These are phyloP conservation scores for Panicum hallii DNA, from an alignment of 202 grass and related monocot species.

Conservation along the genomic window DNA sequence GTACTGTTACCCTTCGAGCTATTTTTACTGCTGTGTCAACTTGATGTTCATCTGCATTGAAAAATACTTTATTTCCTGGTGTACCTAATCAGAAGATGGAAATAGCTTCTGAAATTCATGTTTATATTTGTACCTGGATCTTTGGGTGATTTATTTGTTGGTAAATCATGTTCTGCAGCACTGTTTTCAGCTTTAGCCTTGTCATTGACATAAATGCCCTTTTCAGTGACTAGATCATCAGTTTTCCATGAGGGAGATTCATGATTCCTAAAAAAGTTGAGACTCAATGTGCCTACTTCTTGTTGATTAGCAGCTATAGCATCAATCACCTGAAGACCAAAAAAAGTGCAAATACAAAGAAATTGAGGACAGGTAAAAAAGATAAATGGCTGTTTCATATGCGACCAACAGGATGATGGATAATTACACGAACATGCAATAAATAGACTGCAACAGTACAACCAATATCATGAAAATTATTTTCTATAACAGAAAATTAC, in stretches of 20 bases:
- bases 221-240: slow-evolving; percentile 54
- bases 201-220: slow-evolving; percentile 56
- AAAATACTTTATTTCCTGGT: slow-evolving; percentile 28
- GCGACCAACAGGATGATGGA: slow-evolving; percentile 18
- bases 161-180: slow-evolving; percentile 50
- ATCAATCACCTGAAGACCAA: slow-evolving; percentile 69
- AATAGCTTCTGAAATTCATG: slow-evolving; percentile 25
- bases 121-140: slow-evolving; percentile 55
- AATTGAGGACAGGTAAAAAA: slow-evolving; percentile 17
- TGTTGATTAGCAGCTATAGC: slow-evolving; percentile 74
- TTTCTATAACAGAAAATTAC: not conserved
- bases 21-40: slow-evolving; percentile 57
- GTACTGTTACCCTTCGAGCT: slow-evolving; percentile 76
- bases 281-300: slow-evolving; percentile 74
- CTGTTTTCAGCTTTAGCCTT: slow-evolving; percentile 60
- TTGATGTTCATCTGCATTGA: slow-evolving; percentile 67
- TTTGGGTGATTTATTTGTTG: slow-evolving; percentile 52
- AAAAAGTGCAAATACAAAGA: not conserved
- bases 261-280: slow-evolving; percentile 83
- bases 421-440: not conserved
- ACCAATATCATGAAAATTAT: not conserved
- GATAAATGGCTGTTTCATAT: not conserved
- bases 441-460: slow-evolving; percentile 9
- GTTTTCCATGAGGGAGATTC: slow-evolving; percentile 89
- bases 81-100: slow-evolving; percentile 18